A percentile compares a stretch with the other conserved stretches of the same genome.
Conservation (phyloP, 805 yeast species). For the Metschnikowia anglica region DNA sequence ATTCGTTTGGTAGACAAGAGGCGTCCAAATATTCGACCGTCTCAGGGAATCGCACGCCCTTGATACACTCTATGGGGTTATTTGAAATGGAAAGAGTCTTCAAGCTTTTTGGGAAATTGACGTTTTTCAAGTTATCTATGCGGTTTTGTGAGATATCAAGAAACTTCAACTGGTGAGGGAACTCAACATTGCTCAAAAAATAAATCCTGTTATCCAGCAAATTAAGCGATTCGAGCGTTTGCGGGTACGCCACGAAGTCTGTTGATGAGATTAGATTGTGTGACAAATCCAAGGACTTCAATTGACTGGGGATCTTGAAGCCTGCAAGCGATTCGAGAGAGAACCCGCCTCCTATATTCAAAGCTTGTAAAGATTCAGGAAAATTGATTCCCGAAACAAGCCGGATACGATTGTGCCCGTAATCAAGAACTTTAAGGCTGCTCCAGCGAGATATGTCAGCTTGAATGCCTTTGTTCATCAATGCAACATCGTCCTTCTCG, state of each 20-base stretch:
- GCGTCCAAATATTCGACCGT: constrained; percentile 35
- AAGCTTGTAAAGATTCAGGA: constrained; percentile 37
- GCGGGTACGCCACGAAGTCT: constrained; percentile 38
- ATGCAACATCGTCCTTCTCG: constrained; percentile 28
- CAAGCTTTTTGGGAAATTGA: constrained; percentile 36
- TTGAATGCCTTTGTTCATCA: constrained; percentile 38
- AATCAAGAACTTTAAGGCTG: constrained; percentile 35
- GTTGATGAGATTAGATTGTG: constrained; percentile 35
- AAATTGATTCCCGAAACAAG: constrained; percentile 40
- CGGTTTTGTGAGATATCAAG: constrained; percentile 42
- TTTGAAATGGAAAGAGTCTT: constrained; percentile 31
- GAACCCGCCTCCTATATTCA: constrained; percentile 42
- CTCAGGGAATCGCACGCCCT: constrained; percentile 43
- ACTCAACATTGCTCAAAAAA: constrained; percentile 39
- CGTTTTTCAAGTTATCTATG: constrained; percentile 38
- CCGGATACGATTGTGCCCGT: constrained; percentile 37
- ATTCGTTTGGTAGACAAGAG: constrained; percentile 45
- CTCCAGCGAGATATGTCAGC: constrained; percentile 37
- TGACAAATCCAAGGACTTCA: constrained; percentile 33
- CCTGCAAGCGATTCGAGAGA: constrained; percentile 41
- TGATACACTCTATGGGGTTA: constrained; percentile 44
- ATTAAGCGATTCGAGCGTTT: constrained; percentile 32
- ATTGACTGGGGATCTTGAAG: constrained; percentile 36
- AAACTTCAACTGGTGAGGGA: constrained; percentile 30
- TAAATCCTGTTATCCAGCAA: constrained; percentile 39